Evolutionary conservation across 179 eudicot species (phyloP).

Genomic region (Beta macrorhiza): DNA sequence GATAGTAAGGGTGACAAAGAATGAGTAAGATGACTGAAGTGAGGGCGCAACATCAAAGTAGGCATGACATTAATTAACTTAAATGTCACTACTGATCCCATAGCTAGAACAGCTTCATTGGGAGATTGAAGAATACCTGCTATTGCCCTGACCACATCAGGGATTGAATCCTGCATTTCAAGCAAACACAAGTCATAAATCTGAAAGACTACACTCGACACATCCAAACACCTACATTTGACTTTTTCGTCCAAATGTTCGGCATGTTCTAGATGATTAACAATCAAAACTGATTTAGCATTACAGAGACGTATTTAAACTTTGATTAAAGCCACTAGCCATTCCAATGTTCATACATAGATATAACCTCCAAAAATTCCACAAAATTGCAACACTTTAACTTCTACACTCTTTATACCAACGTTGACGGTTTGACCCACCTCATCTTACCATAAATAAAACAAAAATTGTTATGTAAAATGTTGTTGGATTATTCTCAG

Average conservation of each 20-base stretch:
- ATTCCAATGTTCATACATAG: background rate
- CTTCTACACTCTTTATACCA: no score
- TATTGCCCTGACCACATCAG: conserved; percentile 64
- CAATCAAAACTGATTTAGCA: background rate
- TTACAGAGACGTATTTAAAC: background rate
- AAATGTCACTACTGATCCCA: conserved; percentile 54
- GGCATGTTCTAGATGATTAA: background rate
- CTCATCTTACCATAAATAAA: no score
- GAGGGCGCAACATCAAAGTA: conserved; percentile 48
- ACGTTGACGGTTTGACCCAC: no score
- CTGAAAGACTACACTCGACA: background rate
- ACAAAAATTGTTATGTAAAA: no score
- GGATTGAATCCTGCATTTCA: conserved; percentile 53
- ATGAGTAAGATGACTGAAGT: conserved; percentile 48
- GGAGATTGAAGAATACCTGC: conserved; percentile 51
- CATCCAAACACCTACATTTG: conserved; percentile 5
- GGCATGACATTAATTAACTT: conserved; percentile 65
- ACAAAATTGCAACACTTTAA: no score
- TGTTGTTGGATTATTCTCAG: no score
- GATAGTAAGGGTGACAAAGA: conserved; percentile 58
- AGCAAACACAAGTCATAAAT: conserved; percentile 14
- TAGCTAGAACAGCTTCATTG: conserved; percentile 48
- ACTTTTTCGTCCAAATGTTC: background rate
- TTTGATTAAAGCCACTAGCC: background rate
- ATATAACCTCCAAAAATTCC: no score